Base-by-base conservation (phyloP, 306 rosid genomes). In the Bauhinia variegata region DNA sequence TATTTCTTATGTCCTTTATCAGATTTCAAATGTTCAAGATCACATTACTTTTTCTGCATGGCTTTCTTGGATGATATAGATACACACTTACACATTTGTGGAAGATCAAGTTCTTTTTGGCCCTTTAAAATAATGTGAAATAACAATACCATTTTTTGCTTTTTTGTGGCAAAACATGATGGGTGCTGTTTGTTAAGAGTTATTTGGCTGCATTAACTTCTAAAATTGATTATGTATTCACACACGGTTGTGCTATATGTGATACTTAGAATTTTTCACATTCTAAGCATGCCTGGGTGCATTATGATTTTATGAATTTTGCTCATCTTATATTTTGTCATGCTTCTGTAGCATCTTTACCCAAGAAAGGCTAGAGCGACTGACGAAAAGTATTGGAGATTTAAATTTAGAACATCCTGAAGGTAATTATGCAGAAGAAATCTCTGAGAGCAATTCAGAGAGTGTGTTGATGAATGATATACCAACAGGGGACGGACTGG, bases 301-400 rank as follows among this genome's bases (percentile, higher is more conserved):
- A 34, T 53, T 57, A 71, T 70, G 54, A 62, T 44, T 52, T 46
- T 65, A 8, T 54, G 31, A 16, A 15, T 38, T 59, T 64, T 60
- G 36, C 60, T 73, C 18, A 55, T 63, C 61, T 79, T 71, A 38
- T 69, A 7, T 81, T 43, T 89, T 65, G 38, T 43, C n/a, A 38
- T 81, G 60, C 79, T 60, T 51, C 51, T 90, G 83, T 63, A 95
- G 99, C 87, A 95, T 95, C 76, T 91, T 95, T 85, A 86, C 82
- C 16, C 97, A 95, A 84, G 97, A 95, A 82, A 82, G 99, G 83
- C 84, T 95, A 66, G 96, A 95, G 67, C 82, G 92, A 70, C 75
- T 95, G 78, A 85, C 92, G 16, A 87, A 66, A 79, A 86, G 85
- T 64, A 75, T 86, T 63, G 85, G 72, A 57, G 78, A 83, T 80